These are phyloP conservation scores for Polyporus arcularius DNA, from an alignment of 768 basidiomycete species.

Conservation along the genomic window DNA sequence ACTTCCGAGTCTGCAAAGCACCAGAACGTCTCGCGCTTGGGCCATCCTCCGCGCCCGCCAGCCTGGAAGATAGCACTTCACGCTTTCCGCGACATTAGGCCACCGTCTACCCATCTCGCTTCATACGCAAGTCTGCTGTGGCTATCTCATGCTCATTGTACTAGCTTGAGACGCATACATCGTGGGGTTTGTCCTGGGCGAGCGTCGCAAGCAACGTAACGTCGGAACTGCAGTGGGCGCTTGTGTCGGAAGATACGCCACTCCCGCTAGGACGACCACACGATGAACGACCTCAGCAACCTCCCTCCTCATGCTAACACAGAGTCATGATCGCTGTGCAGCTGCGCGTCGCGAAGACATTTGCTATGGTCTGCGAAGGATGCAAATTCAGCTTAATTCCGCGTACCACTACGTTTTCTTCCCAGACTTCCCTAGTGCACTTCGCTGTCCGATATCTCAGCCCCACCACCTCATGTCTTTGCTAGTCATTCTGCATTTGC, in stretches of 20 bases:
- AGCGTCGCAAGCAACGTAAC: background rate
- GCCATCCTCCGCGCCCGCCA: conserved; percentile 19
- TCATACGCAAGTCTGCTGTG: background rate
- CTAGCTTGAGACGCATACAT: background rate
- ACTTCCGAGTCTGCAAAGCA: conserved; percentile 24
- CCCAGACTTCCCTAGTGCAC: too few species aligned
- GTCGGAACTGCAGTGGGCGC: background rate
- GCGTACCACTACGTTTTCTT: too few species aligned
- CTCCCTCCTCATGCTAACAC: too few species aligned
- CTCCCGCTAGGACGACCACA: background rate
- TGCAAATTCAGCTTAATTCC: too few species aligned
- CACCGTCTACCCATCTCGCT: background rate
- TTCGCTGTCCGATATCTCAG: too few species aligned
- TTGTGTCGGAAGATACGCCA: background rate
- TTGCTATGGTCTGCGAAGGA: too few species aligned
- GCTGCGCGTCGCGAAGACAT: too few species aligned
- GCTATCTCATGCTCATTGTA: background rate
- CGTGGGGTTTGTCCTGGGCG: too few species aligned
- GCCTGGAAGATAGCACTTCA: conserved; percentile 12
- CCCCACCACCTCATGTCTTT: too few species aligned
- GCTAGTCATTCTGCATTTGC: too few species aligned
- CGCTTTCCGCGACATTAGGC: background rate
- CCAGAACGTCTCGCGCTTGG: conserved; percentile 21
- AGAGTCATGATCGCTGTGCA: too few species aligned
- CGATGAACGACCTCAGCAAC: background rate